Conservation (phyloP, 1,284 basidiomycete genomes). For the Rhodotorula sp. region DNA sequence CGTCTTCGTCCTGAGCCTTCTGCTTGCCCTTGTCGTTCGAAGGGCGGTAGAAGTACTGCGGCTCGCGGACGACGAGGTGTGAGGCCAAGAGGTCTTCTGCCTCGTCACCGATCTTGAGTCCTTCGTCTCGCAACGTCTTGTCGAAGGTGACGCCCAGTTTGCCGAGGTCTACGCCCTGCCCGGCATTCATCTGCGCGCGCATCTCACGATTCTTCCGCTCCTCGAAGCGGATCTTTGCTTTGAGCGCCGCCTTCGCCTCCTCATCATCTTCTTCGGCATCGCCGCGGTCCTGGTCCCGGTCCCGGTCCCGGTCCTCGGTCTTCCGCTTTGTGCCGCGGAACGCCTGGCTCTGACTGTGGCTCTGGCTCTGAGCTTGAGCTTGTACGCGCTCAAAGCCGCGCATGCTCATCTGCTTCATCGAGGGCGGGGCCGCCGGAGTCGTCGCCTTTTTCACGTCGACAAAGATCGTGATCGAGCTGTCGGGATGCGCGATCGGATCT, state of each 20-base stretch:
- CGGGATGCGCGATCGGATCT: slow-evolving; percentile 61
- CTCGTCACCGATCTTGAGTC: slow-evolving; percentile 48
- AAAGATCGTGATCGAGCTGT: slow-evolving; percentile 69
- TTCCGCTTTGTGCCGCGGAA: slow-evolving; percentile 22
- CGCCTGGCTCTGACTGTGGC: not conserved
- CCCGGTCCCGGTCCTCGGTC: slow-evolving; percentile 17
- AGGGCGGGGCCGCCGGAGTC: slow-evolving; percentile 65
- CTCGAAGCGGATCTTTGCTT: slow-evolving; percentile 16
- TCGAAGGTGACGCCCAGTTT: slow-evolving; percentile 35
- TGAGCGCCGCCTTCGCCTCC: slow-evolving; percentile 9
- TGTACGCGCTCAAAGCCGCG: slow-evolving; percentile 43
- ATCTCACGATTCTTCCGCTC: slow-evolving; percentile 12
- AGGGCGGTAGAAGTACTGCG: slow-evolving; percentile 53
- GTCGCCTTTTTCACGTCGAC: slow-evolving; percentile 83
- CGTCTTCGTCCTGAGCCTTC: slow-evolving; percentile 45
- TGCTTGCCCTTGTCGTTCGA: not conserved
- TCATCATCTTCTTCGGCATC: slow-evolving; percentile 2
- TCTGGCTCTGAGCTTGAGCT: slow-evolving; percentile 15
- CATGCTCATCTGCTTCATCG: slow-evolving; percentile 74
- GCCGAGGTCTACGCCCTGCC: slow-evolving; percentile 24
- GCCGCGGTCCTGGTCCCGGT: slow-evolving; percentile 38
- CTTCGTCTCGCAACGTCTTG: slow-evolving; percentile 47
- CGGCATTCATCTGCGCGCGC: slow-evolving; percentile 5
- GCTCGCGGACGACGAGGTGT: slow-evolving; percentile 22
- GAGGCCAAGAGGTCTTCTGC: slow-evolving; percentile 45